Evolutionary conservation across 345 rosid species (phyloP), one percentile per base, ranked within the genome.

Genomic region (Lumnitzera racemosa): DNA sequence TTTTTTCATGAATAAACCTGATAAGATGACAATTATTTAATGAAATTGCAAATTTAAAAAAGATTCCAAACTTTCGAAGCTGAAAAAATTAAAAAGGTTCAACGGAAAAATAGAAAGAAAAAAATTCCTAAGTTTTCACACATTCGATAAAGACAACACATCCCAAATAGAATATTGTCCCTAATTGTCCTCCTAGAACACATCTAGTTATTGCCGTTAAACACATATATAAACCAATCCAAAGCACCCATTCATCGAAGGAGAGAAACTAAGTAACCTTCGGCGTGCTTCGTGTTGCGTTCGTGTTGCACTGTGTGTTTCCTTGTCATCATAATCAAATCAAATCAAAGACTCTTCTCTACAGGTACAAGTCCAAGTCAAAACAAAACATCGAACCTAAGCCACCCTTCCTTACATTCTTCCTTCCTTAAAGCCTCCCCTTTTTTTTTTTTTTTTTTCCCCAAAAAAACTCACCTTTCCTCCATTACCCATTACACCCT

Each of bases 301-400:
- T 36, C 43, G 43, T 36, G 43, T 36, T 36, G 31, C 5, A 5
- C 5, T 27, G 31, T 27, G 31, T 27, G 31, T 20, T 20, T 20
- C 9, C 43, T 36, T 9, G 43, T 36, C 43, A 36, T 36, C 43
- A 4, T 1, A 36, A 36, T 36, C 43, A 3, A 36, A 36, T 36
- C 43, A 9, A 36, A 36, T 36, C 43, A 9, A 36, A 36, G 58
- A 66, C 64, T 51, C 13, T 55, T 63, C 61, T 4, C 31, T 47
- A 58, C 3, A 2, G 43, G 24, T 67, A 47, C 69, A 59, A 68
- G 70, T 81, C 75, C 20, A 49, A 77, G 70, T 81, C 76, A 17
- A 49, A 79, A 73, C 79, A 76, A 76, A 63, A 56, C 27, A 57
- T 69, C 43, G 69, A 68, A 50, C 76, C 78, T 72, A 49, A 63